Base-by-base conservation (phyloP, 768 basidiomycete genomes). In the Termitomyces sp. region DNA sequence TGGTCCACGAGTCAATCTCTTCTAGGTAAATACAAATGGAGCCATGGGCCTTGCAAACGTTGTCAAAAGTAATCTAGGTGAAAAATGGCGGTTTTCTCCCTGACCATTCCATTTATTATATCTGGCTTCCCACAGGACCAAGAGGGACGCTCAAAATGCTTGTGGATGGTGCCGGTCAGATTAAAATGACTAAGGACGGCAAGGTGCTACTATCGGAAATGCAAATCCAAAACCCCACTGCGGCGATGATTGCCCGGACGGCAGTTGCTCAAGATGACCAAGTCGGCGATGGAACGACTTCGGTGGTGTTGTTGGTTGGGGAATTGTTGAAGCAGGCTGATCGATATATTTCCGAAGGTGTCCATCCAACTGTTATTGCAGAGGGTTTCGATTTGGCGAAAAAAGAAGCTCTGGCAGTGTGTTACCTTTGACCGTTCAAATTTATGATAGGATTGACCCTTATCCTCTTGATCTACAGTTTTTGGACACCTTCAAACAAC, bases 111-210 rank as follows among this genome's bases (percentile, higher is more conserved):
- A 36, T 27, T 55, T 14, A 47, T 50, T 49, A 50, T 56, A 33
- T 62, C 58, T 51, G 50, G 64, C 43, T 39, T 53, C 51, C 62
- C 18, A 18, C 34, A 96, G 95, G 96, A 46, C 97, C 97, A 20
- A 80, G 96, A 74, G 97, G 97, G 58, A 98, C 97, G 0, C 83
- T 98, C 65, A 99, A 99, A 81, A 98, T 99, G 96, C 87, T 99
- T 53, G 97, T 99, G 43, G 97, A 98, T 74, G 97, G 97, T 56
- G 82, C 95, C 14, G 97, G 97, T 10, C 92, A 95, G 76, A 95
- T 99, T 74, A 99, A 98, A 83, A 95, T 99, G 92, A 98, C 97
- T 63, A 99, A 98, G 80, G 97, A 98, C 69, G 97, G 97, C 62
- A 99, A 99, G 77, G 96, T 98, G 42, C 76, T 99, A 56, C 81